These are phyloP conservation scores for Remersonia thermophila DNA, from an alignment of 2,329 filamentous ascomycete genomes.

Conservation along the genomic window DNA sequence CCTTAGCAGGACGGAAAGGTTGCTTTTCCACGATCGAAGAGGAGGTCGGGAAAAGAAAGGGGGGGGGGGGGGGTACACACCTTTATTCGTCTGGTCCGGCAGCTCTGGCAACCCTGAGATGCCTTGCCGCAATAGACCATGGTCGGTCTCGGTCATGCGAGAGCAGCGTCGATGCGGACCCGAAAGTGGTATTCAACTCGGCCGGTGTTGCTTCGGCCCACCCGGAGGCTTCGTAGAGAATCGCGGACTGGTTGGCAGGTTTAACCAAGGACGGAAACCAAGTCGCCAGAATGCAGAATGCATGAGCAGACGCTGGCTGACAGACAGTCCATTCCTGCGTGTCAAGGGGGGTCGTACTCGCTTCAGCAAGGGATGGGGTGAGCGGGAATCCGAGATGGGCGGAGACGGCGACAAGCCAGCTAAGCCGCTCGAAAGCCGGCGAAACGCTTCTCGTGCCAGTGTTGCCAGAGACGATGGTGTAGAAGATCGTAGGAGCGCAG, in stretches of 20 bases:
- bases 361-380: constrained; percentile 6
- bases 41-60: too few relatives aligned
- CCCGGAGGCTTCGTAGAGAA: constrained; percentile 2
- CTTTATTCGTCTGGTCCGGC: constrained; percentile 43
- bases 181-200: constrained; percentile 9
- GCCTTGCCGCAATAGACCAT: constrained; percentile 48
- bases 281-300: constrained; percentile 14
- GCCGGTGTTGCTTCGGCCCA: constrained; percentile 1
- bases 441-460: too few relatives aligned
- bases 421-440: too few relatives aligned
- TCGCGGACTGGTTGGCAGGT: too few relatives aligned
- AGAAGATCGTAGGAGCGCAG: too few relatives aligned
- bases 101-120: constrained; percentile 42
- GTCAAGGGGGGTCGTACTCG: constrained; percentile 6
- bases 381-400: not conserved
- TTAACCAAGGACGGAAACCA: constrained; percentile 19
- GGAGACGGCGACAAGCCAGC: not conserved
- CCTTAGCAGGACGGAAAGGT: too few relatives aligned
- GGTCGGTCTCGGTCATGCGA: constrained; percentile 5
- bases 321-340: constrained; percentile 7
- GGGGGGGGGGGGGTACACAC: constrained; percentile 21
- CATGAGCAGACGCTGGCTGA: constrained; percentile 9
- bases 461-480: too few relatives aligned
- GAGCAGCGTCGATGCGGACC: not conserved
- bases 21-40: too few relatives aligned